These are phyloP conservation scores for Thamnidium elegans DNA, from an alignment of 192 early-diverging fungal genomes.

Conservation along the genomic window DNA sequence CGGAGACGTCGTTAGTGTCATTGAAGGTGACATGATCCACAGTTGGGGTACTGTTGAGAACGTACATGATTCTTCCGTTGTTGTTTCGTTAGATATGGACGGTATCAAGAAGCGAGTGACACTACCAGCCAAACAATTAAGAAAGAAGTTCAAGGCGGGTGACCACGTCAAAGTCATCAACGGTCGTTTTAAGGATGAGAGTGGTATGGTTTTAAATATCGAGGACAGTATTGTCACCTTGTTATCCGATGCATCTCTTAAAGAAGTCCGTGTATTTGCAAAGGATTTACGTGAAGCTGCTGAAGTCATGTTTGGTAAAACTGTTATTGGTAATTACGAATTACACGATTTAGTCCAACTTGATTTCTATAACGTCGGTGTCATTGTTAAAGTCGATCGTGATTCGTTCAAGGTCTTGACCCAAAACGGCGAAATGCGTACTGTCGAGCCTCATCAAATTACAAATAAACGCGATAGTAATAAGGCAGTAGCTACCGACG, in stretches of 20 bases:
- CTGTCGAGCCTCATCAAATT: conserved; percentile 67
- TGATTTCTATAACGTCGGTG: conserved; percentile 68
- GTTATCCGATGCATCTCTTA: conserved; percentile 63
- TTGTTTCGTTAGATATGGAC: conserved; percentile 63
- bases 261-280: conserved; percentile 83
- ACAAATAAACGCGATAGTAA: conserved; percentile 66
- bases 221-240: conserved; percentile 78
- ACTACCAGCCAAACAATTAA: conserved; percentile 66
- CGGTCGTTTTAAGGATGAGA: conserved; percentile 80
- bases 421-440: conserved; percentile 65
- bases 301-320: conserved; percentile 61
- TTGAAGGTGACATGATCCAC: conserved; percentile 79
- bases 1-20: conserved; percentile 87
- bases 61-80: conserved; percentile 70
- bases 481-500: conserved; percentile 46
- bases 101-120: conserved; percentile 53
- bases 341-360: conserved; percentile 87
- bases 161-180: conserved; percentile 93
- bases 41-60: conserved; percentile 73
- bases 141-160: conserved; percentile 88
- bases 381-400: conserved; percentile 78
- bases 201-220: conserved; percentile 87
- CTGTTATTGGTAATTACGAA: conserved; percentile 70
- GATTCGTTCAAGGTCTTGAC: conserved; percentile 77
- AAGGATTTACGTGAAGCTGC: conserved; percentile 80